These are phyloP conservation scores for Amaranthus cruentus DNA, from an alignment of 148 eudicot species.

Conservation along the genomic window DNA sequence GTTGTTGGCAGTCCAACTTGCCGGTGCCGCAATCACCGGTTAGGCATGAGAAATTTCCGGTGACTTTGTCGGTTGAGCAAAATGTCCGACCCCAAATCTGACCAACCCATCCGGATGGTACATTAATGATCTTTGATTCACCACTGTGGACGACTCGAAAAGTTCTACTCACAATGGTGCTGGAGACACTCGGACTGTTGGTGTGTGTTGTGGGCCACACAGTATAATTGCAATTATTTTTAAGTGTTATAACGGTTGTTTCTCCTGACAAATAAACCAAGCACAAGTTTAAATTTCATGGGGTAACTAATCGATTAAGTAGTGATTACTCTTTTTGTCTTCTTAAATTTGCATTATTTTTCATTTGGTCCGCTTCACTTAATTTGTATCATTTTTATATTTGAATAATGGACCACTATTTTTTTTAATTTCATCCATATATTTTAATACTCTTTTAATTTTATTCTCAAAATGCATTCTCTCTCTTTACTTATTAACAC, in stretches of 20 bases:
- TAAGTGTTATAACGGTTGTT: conserved; percentile 34
- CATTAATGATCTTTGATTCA: conserved; percentile 28
- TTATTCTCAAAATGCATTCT: too few species aligned
- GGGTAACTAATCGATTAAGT: too few species aligned
- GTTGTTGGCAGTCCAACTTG: conserved; percentile 32
- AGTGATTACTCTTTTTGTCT: too few species aligned
- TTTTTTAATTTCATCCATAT: too few species aligned
- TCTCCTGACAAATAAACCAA: neutral
- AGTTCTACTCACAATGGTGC: conserved; percentile 29
- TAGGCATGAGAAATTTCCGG: conserved; percentile 54
- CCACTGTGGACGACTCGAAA: conserved; percentile 41
- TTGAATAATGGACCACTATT: too few species aligned
- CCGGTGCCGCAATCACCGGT: conserved; percentile 67
- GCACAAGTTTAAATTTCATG: too few species aligned
- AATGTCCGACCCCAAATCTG: conserved; percentile 56
- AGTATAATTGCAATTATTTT: conserved; percentile 53
- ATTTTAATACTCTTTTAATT: too few species aligned
- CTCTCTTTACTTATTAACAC: too few species aligned
- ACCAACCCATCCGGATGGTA: conserved; percentile 38
- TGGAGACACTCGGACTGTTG: conserved; percentile 19
- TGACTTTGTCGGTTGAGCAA: conserved; percentile 34
- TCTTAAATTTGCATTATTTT: too few species aligned
- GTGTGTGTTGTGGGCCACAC: conserved; percentile 43
- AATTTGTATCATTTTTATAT: too few species aligned
- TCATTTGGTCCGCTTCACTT: too few species aligned